Base-by-base conservation (phyloP, 2,329 filamentous ascomycete species). In the Aspergillus aculeatus region DNA sequence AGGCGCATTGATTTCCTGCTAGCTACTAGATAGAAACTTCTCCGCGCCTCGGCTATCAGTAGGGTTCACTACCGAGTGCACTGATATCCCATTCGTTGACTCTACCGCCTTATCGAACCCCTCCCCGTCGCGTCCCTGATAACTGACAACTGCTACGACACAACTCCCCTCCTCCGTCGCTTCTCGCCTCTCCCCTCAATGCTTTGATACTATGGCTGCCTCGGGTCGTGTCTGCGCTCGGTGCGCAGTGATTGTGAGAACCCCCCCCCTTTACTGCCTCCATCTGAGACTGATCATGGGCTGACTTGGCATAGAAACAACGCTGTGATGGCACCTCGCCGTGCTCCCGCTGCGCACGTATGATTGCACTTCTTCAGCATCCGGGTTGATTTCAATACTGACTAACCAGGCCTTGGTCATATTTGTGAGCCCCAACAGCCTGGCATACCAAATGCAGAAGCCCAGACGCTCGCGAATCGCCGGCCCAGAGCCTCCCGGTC, bases 331-430 rank as follows among this genome's bases (percentile, higher is more conserved):
- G 69, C 5, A 60, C 52, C 3, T 31, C 54, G 6, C 69, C 69
- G 7, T 71, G 69, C 26, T 64, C 67, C 11, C 68, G 69, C 26
- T 71, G 69, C 48, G 62, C 62, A 23, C 64, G 69, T 68, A 66
- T 56, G 60, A 32, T 24, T 29, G n/a, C 44, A 16, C n/a, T 11
- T 14, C 38, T 44, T 4, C 5, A 11, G 16, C 9, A 5, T 48
- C 11, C 38, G 32, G 11, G 32, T 12, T 35, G n/a, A 10, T 12
- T 35, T 3, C 1, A 12, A 10, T n/a, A 38, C 38, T 52, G 50
- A 52, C 50, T n/a, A 32, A 1, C 4, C 48, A 69, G 67, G 67
- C 11, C 54, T 69, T 23, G 67, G 67, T 7, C 66, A 69, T 59
- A 16, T 55, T 11, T 71, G 69, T 48, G 63, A 65, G 54, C 62